Base-by-base conservation (phyloP, 139 green algal genomes). In the Tetratostichococcus sp. region DNA sequence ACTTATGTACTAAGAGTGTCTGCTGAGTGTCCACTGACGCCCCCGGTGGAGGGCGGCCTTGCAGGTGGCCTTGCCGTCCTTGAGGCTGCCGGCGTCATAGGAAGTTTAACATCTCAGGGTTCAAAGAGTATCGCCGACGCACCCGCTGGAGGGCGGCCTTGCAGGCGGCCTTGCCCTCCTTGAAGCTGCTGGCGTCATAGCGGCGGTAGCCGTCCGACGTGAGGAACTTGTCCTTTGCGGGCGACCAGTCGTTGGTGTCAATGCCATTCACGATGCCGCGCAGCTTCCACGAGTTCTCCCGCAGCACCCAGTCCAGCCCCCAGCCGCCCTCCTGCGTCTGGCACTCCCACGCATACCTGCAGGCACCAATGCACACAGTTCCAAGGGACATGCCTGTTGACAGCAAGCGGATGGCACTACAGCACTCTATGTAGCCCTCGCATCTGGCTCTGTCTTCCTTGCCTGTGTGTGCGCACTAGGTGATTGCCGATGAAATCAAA, bases 231-330 rank as follows among this genome's bases (percentile, higher is more conserved):
- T 97, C 93, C 0, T 28, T 30, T 16, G 76, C 72, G 17, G 93
- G 93, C 79, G 80, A 82, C 93, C 93, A 98, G 76, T 96, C 91
- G 5, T 75, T 39, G 74, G 84, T 79, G 85, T 99, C 95, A 35
- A 99, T 98, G 79, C 95, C 95, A 73, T 99, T 99, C 4, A 98
- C 77, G 65, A 98, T 95, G 73, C 94, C 94, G 8, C 73, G 59
- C 57, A 99, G 86, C 88, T 98, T 98, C 90, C 90, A 95, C 72
- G 85, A 85, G 69, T 91, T 78, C 30, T 97, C 89, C 43, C 89
- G 83, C 57, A 98, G 76, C 8, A 96, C 79, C 0, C 71, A 73
- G 80, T 98, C 88, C 77, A 99, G 86, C 14, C 95, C 95, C 93
- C 93, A 98, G 30, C 95, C 95, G 25, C 95, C 95, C 79, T 98